phyloP scores from a whole-genome alignment of 2,329 filamentous ascomycete genomes.

The Aspergillus uvarum region DNA sequence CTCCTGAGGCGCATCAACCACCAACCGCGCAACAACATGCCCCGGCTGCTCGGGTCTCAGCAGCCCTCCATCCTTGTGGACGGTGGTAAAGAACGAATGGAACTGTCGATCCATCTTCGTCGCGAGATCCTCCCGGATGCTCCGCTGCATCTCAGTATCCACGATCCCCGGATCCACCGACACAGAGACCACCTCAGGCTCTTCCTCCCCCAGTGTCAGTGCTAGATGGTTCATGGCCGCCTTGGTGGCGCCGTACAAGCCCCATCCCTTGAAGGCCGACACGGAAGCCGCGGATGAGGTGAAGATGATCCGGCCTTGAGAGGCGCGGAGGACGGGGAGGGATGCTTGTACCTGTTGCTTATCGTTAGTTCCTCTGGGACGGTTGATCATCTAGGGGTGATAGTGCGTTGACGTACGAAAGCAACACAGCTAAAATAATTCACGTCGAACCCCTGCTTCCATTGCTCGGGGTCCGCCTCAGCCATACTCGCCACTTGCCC shows the following conservation, averaged over 20 bases:
- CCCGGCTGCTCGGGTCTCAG: slow-evolving; percentile 82
- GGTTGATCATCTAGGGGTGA: neutral
- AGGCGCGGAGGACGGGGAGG: slow-evolving; percentile 32
- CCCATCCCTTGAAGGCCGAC: slow-evolving; percentile 35
- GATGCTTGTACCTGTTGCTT: slow-evolving; percentile 30
- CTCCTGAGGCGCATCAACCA: slow-evolving; percentile 61
- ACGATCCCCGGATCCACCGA: slow-evolving; percentile 36
- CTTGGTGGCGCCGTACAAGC: slow-evolving; percentile 38
- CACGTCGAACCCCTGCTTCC: slow-evolving; percentile 72
- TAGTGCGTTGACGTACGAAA: slow-evolving; percentile 58
- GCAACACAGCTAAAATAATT: slow-evolving; percentile 84
- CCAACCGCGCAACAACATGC: slow-evolving; percentile 78
- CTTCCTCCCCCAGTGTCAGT: slow-evolving; percentile 31
- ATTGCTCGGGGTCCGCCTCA: slow-evolving; percentile 68
- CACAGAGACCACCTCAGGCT: slow-evolving; percentile 27
- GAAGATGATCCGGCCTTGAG: slow-evolving; percentile 37
- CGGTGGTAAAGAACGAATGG: slow-evolving; percentile 63
- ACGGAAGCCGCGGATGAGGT: slow-evolving; percentile 38
- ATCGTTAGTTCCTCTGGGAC: neutral
- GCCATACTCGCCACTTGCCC: slow-evolving; percentile 69
- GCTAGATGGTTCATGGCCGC: slow-evolving; percentile 38
- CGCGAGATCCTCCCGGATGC: slow-evolving; percentile 71
- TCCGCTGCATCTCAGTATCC: slow-evolving; percentile 44
- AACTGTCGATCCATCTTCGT: slow-evolving; percentile 59
- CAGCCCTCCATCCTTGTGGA: slow-evolving; percentile 69